These are phyloP conservation scores for Cryptosporidium viatorum DNA, from an alignment of 169 alveolate species.

Conservation along the genomic window DNA sequence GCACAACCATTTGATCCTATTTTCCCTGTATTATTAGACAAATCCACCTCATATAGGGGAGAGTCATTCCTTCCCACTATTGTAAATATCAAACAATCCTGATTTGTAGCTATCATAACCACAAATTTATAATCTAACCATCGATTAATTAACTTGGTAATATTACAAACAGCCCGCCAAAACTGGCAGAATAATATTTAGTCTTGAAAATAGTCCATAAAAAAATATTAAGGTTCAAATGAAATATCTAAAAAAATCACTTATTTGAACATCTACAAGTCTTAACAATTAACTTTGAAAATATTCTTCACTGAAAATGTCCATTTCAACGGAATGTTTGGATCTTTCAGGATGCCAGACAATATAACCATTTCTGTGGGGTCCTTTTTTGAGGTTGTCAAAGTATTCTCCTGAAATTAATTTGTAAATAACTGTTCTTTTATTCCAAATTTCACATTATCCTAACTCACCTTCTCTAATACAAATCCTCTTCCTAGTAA, in stretches of 20 bases:
- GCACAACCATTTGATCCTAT: constrained; percentile 28
- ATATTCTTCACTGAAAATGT: constrained; percentile 32
- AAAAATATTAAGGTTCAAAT: neutral
- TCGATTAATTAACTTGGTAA: neutral
- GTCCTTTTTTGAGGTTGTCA: constrained; percentile 49
- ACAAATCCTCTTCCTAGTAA: constrained; percentile 36
- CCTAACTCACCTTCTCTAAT: constrained; percentile 37
- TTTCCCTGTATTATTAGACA: constrained; percentile 37
- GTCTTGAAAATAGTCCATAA: neutral
- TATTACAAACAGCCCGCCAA: neutral
- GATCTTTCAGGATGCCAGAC: constrained; percentile 65
- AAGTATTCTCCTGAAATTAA: constrained; percentile 33
- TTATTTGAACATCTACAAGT: too few species aligned
- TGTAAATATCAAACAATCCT: constrained; percentile 59
- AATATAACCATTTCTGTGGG: constrained; percentile 46
- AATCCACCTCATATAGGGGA: constrained; percentile 65
- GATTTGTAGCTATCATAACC: constrained; percentile 7
- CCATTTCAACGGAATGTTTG: constrained; percentile 59
- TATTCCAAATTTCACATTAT: neutral
- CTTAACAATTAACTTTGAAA: constrained; percentile 36
- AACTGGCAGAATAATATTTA: neutral
- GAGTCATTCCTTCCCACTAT: constrained; percentile 67
- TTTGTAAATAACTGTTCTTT: neutral
- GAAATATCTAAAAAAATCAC: too few species aligned
- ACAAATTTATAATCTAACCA: neutral